Base-by-base conservation (phyloP, 2,329 filamentous ascomycete genomes). In the Neofusicoccum laricinum region DNA sequence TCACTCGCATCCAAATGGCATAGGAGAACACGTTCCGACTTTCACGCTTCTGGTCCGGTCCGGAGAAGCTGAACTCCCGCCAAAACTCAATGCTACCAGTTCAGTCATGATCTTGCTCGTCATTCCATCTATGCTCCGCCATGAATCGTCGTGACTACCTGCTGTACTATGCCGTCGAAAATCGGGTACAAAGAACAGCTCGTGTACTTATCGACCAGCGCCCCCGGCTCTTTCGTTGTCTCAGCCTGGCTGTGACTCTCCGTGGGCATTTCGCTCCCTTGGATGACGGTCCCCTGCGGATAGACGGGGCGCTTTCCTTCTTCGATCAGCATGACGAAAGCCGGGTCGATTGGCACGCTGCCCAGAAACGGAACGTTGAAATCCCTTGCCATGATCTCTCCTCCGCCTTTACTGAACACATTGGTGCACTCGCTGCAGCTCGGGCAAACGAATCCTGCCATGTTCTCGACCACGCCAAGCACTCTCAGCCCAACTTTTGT, bases 381-480 rank as follows among this genome's bases (percentile, higher is more conserved):
- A 70, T 98, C 93, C 53, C 86, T 80, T 6, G 94, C 93, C 93
- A 99, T 97, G 25, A 90, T 85, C 75, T 91, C 83, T 7, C 95
- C 95, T 3, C 95, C 95, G 3, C 95, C 95, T 63, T 91, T 93
- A 59, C 90, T 92, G 76, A 99, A 99, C 59, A 98, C 86, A 77
- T 98, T 92, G 61, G 92, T 97, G 78, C 94, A 96, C 75, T 97
- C 93, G 58, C 84, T 84, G 72, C 86, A 88, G 66, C 86, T 88
- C 14, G 86, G 86, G 73, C 91, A 95, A n/a, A 95, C 90, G 71
- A 91, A 96, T 2, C 92, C 92, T 69, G 89, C 90, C 95, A 99
- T 98, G 75, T 99, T 99, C 80, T 99, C 95, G 50, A 99, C 86
- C 0, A 99, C 93, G 0, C 95, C 95, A 11, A 98, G 81, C 40